Evolutionary conservation across 768 basidiomycete species (phyloP), one percentile per base, ranked within the genome.

Genomic region (Tephrocybe rancida): DNA sequence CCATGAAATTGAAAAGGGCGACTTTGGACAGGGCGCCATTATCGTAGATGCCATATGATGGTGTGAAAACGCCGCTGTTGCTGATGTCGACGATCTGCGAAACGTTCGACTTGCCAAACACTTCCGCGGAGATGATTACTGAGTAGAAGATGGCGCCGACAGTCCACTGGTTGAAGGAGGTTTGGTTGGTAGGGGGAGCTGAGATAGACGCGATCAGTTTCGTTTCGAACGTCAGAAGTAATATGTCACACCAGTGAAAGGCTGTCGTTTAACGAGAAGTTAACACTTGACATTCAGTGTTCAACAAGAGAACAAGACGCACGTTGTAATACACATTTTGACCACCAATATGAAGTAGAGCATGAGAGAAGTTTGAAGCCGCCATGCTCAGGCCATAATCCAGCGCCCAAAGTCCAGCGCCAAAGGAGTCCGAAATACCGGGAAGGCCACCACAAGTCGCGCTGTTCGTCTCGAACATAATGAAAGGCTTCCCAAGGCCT

Each of bases 11-110:
- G 72, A 92, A 81, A 46, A 93, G 63, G 7, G 82, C 85, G 1
- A 90, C 75, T 38, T 86, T 79, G 8, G 77, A 76, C 3, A 86
- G 81, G 3, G 66, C 72, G 16, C 82, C 83, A 52, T 86, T 78
- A 65, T 93, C 88, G 64, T 92, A 92, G 48, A 93, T 80, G 5
- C 81, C 87, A 64, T 91, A 87, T 6, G 80, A 75, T 54, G 90
- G 87, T 5, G 86, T 87, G 57, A 71, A 81, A 13, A 75, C 71
- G 59, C 61, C 62, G 59, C 81, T 83, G 43, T 77, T 75, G n/a
- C 66, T 65, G 27, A 90, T 74, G 67, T 93, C 91, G 29, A 88
- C 69, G 26, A 93, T 76, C 54, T 82, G 87, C 1, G 87, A 82
- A 1, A 67, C 71, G 67, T 85, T 85, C 35, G 81, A 79, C 41